phyloP scores from a whole-genome alignment of 306 rosid species.

The Crataegus laevigata region DNA sequence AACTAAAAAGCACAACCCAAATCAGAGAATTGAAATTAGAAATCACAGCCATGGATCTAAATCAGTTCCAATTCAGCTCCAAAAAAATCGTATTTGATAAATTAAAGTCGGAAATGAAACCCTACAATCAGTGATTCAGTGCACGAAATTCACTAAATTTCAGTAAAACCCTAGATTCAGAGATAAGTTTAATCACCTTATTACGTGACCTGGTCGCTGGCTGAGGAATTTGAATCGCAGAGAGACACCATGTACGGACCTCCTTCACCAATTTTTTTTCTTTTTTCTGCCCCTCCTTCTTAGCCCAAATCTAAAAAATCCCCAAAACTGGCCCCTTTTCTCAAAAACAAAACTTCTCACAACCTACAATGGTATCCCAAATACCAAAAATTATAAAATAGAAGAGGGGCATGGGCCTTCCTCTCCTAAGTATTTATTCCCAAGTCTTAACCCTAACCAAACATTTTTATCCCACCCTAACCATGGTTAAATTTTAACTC shows the following conservation, averaged over 20 bases:
- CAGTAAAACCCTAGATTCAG: neutral
- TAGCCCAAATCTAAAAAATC: constrained; percentile 16
- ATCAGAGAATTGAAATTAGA: neutral
- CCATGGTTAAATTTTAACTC: constrained; percentile 16
- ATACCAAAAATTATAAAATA: neutral
- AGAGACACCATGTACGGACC: constrained; percentile 26
- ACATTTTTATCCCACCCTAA: neutral
- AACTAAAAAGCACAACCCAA: neutral
- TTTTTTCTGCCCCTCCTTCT: constrained; percentile 10
- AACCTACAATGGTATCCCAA: neutral
- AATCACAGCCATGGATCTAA: neutral
- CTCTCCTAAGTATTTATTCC: neutral
- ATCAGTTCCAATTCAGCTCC: neutral
- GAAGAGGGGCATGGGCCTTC: neutral
- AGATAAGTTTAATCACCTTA: constrained; percentile 7
- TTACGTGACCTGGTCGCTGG: neutral
- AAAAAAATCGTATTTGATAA: neutral
- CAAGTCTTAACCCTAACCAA: neutral
- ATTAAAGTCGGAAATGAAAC: neutral
- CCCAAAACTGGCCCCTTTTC: constrained; percentile 22
- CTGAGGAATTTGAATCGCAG: constrained; percentile 20
- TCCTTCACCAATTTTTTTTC: constrained; percentile 14
- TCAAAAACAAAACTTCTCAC: constrained; percentile 12
- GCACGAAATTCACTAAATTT: neutral
- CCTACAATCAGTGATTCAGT: constrained; percentile 7